Conservation (phyloP, 2,329 filamentous ascomycete genomes). For the Elsinoe batatas region DNA sequence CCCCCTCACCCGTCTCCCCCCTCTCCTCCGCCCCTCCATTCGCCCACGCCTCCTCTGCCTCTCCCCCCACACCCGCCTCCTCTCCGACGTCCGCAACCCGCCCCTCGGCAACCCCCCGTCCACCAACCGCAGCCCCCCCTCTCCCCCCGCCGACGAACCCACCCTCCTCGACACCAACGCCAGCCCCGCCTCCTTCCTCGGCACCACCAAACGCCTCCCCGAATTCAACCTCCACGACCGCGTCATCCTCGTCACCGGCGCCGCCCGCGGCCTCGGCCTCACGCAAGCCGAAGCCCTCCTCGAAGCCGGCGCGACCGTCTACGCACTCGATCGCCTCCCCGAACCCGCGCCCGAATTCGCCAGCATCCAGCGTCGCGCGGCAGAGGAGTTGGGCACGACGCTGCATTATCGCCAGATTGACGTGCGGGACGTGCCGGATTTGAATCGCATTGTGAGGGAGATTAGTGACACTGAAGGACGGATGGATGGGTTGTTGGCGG, state of each 20-base stretch:
- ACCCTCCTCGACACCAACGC: slow-evolving; percentile 23
- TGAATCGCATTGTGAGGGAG: slow-evolving; percentile 57
- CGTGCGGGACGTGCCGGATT: slow-evolving; percentile 58
- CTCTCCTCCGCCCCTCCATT: background rate
- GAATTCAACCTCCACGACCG: slow-evolving; percentile 69
- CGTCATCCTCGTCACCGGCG: slow-evolving; percentile 62
- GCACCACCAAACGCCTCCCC: slow-evolving; percentile 42
- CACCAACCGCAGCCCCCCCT: slow-evolving; percentile 22
- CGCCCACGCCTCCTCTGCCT: background rate
- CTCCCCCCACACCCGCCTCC: background rate
- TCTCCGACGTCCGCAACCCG: slow-evolving; percentile 21
- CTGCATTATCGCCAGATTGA: slow-evolving; percentile 71
- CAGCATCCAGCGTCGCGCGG: slow-evolving; percentile 53
- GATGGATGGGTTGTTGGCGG: slow-evolving; percentile 69
- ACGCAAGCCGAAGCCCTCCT: slow-evolving; percentile 63
- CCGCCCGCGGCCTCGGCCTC: slow-evolving; percentile 61
- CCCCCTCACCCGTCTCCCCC: background rate
- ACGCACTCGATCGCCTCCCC: slow-evolving; percentile 54
- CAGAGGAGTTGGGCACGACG: slow-evolving; percentile 51
- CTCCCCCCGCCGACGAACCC: slow-evolving; percentile 25
- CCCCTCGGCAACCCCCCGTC: slow-evolving; percentile 25
- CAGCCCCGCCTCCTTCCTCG: slow-evolving; percentile 24
- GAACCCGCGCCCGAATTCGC: slow-evolving; percentile 54
- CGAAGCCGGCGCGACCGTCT: slow-evolving; percentile 64
- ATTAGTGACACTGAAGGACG: slow-evolving; percentile 63